These are phyloP conservation scores for Ogataea philodendri DNA, from an alignment of 805 yeast species.

Conservation along the genomic window DNA sequence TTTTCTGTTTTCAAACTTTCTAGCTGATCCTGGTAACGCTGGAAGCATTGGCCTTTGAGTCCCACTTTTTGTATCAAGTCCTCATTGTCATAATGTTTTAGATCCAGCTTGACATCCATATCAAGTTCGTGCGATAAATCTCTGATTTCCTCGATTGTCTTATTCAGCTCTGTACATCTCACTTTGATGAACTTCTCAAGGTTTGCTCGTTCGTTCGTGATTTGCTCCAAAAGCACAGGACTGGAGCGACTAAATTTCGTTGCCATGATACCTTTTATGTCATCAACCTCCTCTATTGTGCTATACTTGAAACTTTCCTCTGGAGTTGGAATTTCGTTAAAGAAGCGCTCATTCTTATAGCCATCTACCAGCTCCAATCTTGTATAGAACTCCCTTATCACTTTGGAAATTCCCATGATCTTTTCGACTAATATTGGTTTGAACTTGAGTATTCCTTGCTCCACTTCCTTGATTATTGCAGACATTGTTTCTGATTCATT, in stretches of 20 bases:
- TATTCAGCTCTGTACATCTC: slow-evolving; percentile 21
- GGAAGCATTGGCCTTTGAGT: slow-evolving; percentile 17
- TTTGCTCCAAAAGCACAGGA: slow-evolving; percentile 24
- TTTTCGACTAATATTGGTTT: slow-evolving; percentile 29
- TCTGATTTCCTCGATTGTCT: slow-evolving; percentile 8
- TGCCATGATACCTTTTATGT: slow-evolving; percentile 27
- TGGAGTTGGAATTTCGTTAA: slow-evolving; percentile 26
- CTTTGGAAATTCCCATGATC: slow-evolving; percentile 23
- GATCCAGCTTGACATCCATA: slow-evolving; percentile 9
- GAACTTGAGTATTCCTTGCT: slow-evolving; percentile 22
- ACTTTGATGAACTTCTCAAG: slow-evolving; percentile 26
- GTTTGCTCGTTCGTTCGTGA: slow-evolving; percentile 31
- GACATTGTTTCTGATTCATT: slow-evolving; percentile 25
- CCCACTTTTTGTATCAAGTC: slow-evolving; percentile 26
- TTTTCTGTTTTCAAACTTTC: slow-evolving; percentile 32
- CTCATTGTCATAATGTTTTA: slow-evolving; percentile 16
- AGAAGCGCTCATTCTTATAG: slow-evolving; percentile 17
- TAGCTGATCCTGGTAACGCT: slow-evolving; percentile 16
- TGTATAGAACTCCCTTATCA: slow-evolving; percentile 26
- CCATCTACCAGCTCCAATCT: slow-evolving; percentile 24
- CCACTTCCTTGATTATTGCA: slow-evolving; percentile 23
- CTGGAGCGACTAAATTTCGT: slow-evolving; percentile 30
- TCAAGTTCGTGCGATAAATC: slow-evolving; percentile 16
- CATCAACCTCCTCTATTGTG: slow-evolving; percentile 22
- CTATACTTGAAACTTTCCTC: slow-evolving; percentile 22